Base-by-base conservation (phyloP, 345 rosid genomes). In the Dovyalis caffra region DNA sequence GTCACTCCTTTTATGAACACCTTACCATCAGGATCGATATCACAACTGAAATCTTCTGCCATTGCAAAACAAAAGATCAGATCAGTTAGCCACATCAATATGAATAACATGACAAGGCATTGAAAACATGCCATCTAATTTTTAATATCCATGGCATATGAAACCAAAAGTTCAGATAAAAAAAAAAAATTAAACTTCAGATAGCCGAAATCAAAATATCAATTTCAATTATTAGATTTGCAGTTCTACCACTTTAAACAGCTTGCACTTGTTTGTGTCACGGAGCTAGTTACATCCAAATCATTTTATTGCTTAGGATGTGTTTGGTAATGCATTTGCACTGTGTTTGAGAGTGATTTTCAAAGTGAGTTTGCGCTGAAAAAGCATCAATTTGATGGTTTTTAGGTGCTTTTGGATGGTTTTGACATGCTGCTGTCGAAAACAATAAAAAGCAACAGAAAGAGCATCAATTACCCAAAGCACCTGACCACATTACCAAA, bases 41-140 rank as follows among this genome's bases (percentile, higher is more conserved):
- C 87, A 64, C 91, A 95, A 51, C 85, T 84, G 82, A 95, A 95
- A 35, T 85, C 90, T 81, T 82, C 99, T 92, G 88, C 70, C 82
- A 23, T 49, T 66, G 43, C 11, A 64, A 74, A 83, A 66, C 72
- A 31, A 74, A 60, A 78, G 32, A 71, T 66, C 69, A 2, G 8
- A n/a, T 68, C 58, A 67, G 64, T 68, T 25, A 66, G 56, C 56
- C 49, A 60, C 45, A 51, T 56, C 53, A 53, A 15, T n/a, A 64
- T 45, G 8, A 26, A 23, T 57, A 35, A 23, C 10, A 47, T 32
- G 11, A 40, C 40, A 40, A 25, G 61, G 45, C 31, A 45, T 26
- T 10, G 43, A 57, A 62, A 57, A 61, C 21, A 40, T 43, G 29
- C 26, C 15, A 43, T 3, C 64, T 12, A 28, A 26, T 23, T 32